Evolutionary conservation across 2,329 filamentous ascomycete species (phyloP), one percentile per base, ranked within the genome.

Genomic region (Penicillium sclerotigenum): DNA sequence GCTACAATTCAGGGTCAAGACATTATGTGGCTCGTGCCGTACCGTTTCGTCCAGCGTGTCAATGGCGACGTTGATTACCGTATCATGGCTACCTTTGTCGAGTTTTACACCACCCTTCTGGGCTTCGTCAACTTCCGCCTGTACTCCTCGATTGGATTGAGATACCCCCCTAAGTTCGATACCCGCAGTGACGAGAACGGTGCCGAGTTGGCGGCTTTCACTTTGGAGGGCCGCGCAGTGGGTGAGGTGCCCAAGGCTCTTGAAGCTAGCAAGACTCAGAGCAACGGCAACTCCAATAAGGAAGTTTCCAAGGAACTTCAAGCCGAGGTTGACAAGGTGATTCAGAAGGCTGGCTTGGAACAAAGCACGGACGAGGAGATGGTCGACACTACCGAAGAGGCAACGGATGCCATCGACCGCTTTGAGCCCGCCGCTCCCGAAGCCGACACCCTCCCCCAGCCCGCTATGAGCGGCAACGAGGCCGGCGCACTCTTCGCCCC

Each of bases 31-130:
- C 82, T 99, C 37, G 93, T 97, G 11, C 94, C 94, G 1, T 99
- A 99, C 80, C 91, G 91, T 74, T 99, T 99, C 77, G 96, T 97
- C 70, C 94, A 99, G 80, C 83, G 90, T 65, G 87, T 96, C 14
- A 90, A 94, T 38, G 90, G 89, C 56, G 94, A 99, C 75, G 89
- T 99, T 62, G 94, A 99, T 75, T 99, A 97, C 79, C 84, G 94
- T 69, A 99, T 99, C 76, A 99, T 99, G 94, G 93, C 91, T 57
- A 99, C 94, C 5, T 99, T 99, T 71, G 87, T 99, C 63, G 93
- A 99, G 74, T 99, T 99, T 75, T 99, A 99, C 80, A 96, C 95
- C 68, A 97, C 93, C 5, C 82, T 99, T 14, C 81, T 99, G 20
- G 89, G 93, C 58, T 99, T 99, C 69, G 87, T 97, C 77, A 97